phyloP scores from a whole-genome alignment of 192 early-diverging fungal species.

The Coemansia sp. region DNA sequence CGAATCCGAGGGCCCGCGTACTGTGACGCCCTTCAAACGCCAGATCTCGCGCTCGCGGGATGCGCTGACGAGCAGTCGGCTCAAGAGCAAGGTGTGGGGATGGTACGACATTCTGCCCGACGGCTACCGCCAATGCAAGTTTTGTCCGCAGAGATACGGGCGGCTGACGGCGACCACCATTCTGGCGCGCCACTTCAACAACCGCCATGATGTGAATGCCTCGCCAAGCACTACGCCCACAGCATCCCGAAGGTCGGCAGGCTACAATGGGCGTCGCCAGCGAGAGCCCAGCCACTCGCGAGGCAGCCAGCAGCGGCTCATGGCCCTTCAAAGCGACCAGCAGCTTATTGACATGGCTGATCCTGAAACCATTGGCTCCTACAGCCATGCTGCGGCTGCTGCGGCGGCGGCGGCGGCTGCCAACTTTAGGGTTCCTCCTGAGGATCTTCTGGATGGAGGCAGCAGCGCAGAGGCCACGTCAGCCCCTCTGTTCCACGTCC shows the following conservation, averaged over 20 bases:
- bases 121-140: slow-evolving; percentile 48
- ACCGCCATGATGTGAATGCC: slow-evolving; percentile 33
- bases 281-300: slow-evolving; percentile 5
- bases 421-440: slow-evolving; percentile 20
- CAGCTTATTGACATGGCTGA: slow-evolving; percentile 28
- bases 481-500: slow-evolving; percentile 30
- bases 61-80: slow-evolving; percentile 29
- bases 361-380: slow-evolving; percentile 21
- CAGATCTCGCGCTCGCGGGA: slow-evolving; percentile 16
- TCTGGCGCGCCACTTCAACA: slow-evolving; percentile 51
- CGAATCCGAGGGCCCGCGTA: slow-evolving; percentile 5
- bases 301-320: slow-evolving; percentile 6
- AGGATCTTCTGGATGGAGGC: neutral
- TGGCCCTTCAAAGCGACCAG: slow-evolving; percentile 1
- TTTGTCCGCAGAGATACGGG: slow-evolving; percentile 50
- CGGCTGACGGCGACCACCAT: slow-evolving; percentile 54
- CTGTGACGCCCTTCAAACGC: slow-evolving; percentile 37
- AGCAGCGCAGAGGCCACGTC: neutral
- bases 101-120: slow-evolving; percentile 52
- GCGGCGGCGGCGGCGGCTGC: slow-evolving; percentile 26
- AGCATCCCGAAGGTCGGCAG: slow-evolving; percentile 13
- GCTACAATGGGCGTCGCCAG: neutral
- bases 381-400: slow-evolving; percentile 40
- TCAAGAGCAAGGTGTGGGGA: slow-evolving; percentile 55
- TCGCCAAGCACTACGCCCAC: slow-evolving; percentile 25